Conservation (phyloP, 345 rosid species). For the Gossypioides kirkii region DNA sequence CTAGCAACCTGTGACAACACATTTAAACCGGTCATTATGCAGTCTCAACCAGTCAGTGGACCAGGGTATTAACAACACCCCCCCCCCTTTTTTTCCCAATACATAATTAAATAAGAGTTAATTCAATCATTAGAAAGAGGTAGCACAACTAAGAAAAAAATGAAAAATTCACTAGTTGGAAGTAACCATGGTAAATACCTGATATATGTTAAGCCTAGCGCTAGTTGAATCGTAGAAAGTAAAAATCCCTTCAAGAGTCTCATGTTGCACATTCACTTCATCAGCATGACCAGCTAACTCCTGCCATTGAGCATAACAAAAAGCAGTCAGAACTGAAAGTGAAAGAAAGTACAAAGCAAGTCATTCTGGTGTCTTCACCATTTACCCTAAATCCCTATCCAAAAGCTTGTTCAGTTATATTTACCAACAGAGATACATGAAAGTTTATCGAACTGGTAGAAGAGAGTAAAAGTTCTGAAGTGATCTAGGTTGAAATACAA, state of each 20-base stretch:
- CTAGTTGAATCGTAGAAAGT: conserved; percentile 83
- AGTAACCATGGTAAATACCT: conserved; percentile 39
- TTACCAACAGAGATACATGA: neutral
- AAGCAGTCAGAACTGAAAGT: neutral
- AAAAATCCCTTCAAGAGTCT: conserved; percentile 73
- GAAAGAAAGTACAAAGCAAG: neutral
- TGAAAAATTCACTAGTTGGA: neutral
- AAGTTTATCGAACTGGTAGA: neutral
- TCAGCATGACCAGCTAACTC: conserved; percentile 77
- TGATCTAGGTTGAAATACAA: neutral
- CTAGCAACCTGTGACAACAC: conserved; percentile 82
- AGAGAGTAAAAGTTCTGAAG: neutral
- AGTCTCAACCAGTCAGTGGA: too few species aligned
- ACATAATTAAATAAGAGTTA: neutral
- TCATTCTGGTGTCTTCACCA: neutral
- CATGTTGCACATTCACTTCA: conserved; percentile 75
- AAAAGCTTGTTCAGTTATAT: neutral
- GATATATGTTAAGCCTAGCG: conserved; percentile 77
- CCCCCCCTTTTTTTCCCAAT: too few species aligned
- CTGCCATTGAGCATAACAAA: conserved; percentile 39
- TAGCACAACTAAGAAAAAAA: neutral
- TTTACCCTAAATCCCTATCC: neutral
- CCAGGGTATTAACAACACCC: too few species aligned
- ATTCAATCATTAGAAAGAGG: neutral
- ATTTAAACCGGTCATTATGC: conserved; percentile 8